Conservation (phyloP, 2,329 filamentous ascomycete species). For the Neoscytalidium dimidiatum region DNA sequence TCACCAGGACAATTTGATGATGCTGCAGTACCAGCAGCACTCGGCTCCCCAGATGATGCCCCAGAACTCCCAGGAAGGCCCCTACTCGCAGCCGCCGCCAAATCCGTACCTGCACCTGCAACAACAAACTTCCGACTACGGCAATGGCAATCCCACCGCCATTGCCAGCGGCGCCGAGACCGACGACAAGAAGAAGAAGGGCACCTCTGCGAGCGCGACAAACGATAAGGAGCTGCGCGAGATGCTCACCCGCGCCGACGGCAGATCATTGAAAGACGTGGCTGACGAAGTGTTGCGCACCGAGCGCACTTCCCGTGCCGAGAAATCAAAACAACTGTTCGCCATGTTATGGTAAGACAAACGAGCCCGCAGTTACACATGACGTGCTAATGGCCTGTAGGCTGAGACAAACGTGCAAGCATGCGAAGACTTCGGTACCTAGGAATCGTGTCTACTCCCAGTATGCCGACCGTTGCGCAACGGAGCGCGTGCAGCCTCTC, state of each 20-base stretch:
- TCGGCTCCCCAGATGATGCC: conserved; percentile 17
- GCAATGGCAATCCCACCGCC: neutral
- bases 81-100: conserved; percentile 7
- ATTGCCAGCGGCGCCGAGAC: conserved; percentile 20
- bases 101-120: conserved; percentile 18
- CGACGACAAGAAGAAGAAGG: conserved; percentile 56
- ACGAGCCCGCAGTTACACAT: neutral
- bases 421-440: conserved; percentile 82
- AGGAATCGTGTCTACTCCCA: conserved; percentile 92
- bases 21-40: conserved; percentile 11
- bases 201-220: conserved; percentile 70
- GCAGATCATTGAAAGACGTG: conserved; percentile 69
- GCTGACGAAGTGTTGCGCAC: conserved; percentile 76
- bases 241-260: conserved; percentile 69
- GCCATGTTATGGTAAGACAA: conserved; percentile 78
- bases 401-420: conserved; percentile 72
- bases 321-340: conserved; percentile 82
- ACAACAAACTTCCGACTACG: neutral
- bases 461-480: conserved; percentile 90
- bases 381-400: conserved; percentile 47
- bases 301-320: conserved; percentile 77
- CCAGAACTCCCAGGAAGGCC: conserved; percentile 10
- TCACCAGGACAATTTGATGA: conserved; percentile 13
- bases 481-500: conserved; percentile 88
- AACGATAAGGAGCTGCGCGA: conserved; percentile 81